Conservation (phyloP, 2,329 filamentous ascomycete genomes). For the Colletotrichum graminicola region DNA sequence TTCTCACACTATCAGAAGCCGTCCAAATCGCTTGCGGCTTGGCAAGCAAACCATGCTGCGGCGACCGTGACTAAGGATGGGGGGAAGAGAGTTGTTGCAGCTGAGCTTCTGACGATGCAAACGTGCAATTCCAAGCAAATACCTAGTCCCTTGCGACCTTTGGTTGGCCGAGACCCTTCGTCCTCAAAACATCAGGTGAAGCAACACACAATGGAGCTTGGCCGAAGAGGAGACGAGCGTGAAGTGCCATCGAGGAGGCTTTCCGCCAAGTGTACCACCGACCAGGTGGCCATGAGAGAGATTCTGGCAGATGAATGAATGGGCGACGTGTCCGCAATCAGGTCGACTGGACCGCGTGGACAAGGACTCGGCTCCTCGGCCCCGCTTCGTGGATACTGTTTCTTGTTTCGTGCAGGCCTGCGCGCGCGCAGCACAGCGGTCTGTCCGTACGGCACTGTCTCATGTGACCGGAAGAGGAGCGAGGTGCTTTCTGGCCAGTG, state of each 20-base stretch:
- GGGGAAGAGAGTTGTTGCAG: not conserved
- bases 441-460: not conserved
- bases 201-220: slow-evolving; percentile 6
- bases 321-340: not conserved
- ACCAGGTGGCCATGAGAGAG: not conserved
- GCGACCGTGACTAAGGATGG: not conserved
- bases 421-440: not conserved
- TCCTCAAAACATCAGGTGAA: slow-evolving; percentile 31
- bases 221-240: slow-evolving; percentile 29
- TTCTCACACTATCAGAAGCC: not conserved
- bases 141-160: not conserved
- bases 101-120: not conserved
- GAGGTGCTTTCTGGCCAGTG: slow-evolving; percentile 7
- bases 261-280: not conserved
- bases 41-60: not conserved
- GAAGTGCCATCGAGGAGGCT: not conserved
- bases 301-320: not conserved
- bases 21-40: not conserved
- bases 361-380: slow-evolving; percentile 3
- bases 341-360: not conserved
- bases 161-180: slow-evolving; percentile 1
- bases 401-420: slow-evolving; percentile 23
- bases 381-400: slow-evolving; percentile 25
- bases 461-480: slow-evolving; percentile 21
- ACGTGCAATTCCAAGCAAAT: slow-evolving; percentile 11